phyloP scores from a whole-genome alignment of 192 early-diverging fungal genomes.

The Lobulomyces angularis region DNA sequence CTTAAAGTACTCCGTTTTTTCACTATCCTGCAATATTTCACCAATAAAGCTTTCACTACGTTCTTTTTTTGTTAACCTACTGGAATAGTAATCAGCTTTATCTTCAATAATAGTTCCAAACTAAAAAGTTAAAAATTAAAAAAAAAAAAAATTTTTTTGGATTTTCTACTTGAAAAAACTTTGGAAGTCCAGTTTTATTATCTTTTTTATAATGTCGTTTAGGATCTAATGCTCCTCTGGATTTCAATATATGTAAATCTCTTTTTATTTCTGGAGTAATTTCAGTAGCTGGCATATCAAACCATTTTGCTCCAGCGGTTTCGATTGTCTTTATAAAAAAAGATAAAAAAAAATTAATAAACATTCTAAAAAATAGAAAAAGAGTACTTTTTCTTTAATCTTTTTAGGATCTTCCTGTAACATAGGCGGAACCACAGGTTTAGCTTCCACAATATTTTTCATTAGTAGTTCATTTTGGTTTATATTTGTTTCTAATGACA shows the following conservation, averaged over 20 bases:
- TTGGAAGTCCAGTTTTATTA: slow-evolving; percentile 53
- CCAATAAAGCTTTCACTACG: slow-evolving; percentile 73
- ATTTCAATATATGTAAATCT: slow-evolving; percentile 75
- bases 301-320: slow-evolving; percentile 59
- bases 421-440: too few relatives aligned
- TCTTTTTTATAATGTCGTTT: slow-evolving; percentile 85
- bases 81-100: slow-evolving; percentile 75
- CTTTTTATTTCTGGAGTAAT: slow-evolving; percentile 81
- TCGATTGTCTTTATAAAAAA: too few relatives aligned
- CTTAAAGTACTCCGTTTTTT: slow-evolving; percentile 73
- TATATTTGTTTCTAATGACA: too few relatives aligned
- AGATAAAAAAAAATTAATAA: too few relatives aligned
- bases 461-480: too few relatives aligned
- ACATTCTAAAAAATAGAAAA: too few relatives aligned
- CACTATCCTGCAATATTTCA: slow-evolving; percentile 68
- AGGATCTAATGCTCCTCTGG: slow-evolving; percentile 79
- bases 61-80: slow-evolving; percentile 73
- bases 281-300: slow-evolving; percentile 72
- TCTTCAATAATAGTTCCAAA: slow-evolving; percentile 81
- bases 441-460: too few relatives aligned
- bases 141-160: not conserved
- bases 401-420: too few relatives aligned
- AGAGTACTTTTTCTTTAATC: too few relatives aligned
- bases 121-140: slow-evolving; percentile 8
- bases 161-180: slow-evolving; percentile 70